Percentiles rank a stretch among this genome's conserved stretches.
Conservation (phyloP, 2,329 filamentous ascomycete species). For the Chalaropsis thielavioides region DNA sequence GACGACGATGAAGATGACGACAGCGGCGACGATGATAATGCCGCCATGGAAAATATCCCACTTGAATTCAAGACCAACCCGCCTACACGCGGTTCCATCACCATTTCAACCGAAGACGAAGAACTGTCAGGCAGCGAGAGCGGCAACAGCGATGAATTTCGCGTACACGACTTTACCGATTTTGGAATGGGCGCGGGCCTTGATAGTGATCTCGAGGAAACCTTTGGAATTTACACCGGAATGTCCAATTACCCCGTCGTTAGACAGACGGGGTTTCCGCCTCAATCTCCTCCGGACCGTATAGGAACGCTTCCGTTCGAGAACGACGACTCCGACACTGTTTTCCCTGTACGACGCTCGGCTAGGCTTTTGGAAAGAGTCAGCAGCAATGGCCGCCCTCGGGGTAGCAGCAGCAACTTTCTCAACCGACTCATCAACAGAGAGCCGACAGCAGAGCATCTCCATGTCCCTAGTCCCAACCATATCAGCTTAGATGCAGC, state of each 20-base stretch:
- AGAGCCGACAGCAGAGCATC: conserved; percentile 23
- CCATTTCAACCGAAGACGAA: conserved; percentile 23
- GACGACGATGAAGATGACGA: conserved; percentile 25
- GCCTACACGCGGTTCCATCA: conserved; percentile 40
- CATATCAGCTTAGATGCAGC: conserved; percentile 8
- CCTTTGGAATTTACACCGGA: not conserved
- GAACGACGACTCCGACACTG: conserved; percentile 29
- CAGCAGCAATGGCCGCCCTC: not conserved
- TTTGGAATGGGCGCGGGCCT: not conserved
- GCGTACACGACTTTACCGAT: conserved; percentile 19
- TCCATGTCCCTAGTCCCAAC: conserved; percentile 24
- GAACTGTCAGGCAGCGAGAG: conserved; percentile 44
- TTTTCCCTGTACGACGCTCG: conserved; percentile 15
- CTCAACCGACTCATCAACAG: not conserved
- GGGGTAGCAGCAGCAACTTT: not conserved
- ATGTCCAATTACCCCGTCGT: not conserved
- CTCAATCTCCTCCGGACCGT: conserved; percentile 30
- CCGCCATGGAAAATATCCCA: conserved; percentile 24
- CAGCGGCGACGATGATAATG: conserved; percentile 27
- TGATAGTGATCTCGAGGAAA: not conserved
- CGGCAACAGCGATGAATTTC: conserved; percentile 25
- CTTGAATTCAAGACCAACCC: conserved; percentile 36
- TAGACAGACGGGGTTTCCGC: not conserved
- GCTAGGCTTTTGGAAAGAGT: not conserved
- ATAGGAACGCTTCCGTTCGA: conserved; percentile 43